A percentile compares a stretch with the other conserved stretches of the same genome.
phyloP scores from a whole-genome alignment of 495 filamentous ascomycete species.

The Lindgomyces ingoldianus region DNA sequence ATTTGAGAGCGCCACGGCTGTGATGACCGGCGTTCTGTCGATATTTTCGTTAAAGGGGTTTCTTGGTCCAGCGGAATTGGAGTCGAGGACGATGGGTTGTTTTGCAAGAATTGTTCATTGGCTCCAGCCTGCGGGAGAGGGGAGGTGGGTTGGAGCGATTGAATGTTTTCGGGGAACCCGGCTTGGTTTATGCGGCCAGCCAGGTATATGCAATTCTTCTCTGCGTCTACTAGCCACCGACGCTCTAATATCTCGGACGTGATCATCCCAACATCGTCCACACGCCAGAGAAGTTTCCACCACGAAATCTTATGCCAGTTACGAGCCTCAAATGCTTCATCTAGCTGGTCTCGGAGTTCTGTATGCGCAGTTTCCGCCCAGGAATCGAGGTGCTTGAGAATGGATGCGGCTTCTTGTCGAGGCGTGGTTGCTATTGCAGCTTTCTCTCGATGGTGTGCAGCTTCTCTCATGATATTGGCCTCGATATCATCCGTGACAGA shows the following conservation, averaged over 20 bases:
- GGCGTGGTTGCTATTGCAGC: slow-evolving; percentile 44
- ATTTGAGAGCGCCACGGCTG: slow-evolving; percentile 53
- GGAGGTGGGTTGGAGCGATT: background rate
- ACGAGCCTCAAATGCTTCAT: slow-evolving; percentile 66
- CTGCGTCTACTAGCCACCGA: slow-evolving; percentile 72
- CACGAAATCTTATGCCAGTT: slow-evolving; percentile 77
- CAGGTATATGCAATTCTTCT: slow-evolving; percentile 74
- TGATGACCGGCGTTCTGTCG: slow-evolving; percentile 18
- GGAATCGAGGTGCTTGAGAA: slow-evolving; percentile 59
- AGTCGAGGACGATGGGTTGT: background rate
- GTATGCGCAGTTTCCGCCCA: slow-evolving; percentile 82
- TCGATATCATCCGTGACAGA: slow-evolving; percentile 65
- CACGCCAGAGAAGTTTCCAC: slow-evolving; percentile 95
- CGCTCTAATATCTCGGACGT: slow-evolving; percentile 71
- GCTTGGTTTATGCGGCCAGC: slow-evolving; percentile 78
- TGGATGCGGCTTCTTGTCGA: slow-evolving; percentile 48
- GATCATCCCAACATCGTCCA: slow-evolving; percentile 85
- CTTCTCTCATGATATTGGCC: slow-evolving; percentile 53
- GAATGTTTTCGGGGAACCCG: slow-evolving; percentile 41
- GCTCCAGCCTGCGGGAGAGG: background rate
- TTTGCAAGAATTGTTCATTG: too few relatives aligned
- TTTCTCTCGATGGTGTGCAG: slow-evolving; percentile 48
- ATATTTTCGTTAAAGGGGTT: background rate
- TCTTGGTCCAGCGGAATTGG: background rate
- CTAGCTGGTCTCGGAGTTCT: slow-evolving; percentile 77